These are phyloP conservation scores for Pyrus betulifolia DNA, from an alignment of 306 rosid species.

Conservation along the genomic window DNA sequence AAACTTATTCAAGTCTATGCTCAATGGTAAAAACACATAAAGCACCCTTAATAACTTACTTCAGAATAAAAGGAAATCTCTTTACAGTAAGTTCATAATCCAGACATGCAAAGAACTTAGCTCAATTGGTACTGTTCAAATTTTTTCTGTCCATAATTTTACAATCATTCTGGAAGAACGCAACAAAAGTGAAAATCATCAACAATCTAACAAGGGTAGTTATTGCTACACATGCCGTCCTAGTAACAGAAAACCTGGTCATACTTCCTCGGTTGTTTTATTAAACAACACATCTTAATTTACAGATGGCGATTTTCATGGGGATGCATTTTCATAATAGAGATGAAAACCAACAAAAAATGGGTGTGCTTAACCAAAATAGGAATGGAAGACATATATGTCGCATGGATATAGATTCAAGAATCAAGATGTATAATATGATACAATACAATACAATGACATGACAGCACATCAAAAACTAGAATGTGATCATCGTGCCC, in stretches of 20 bases:
- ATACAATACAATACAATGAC: background rate
- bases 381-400: background rate
- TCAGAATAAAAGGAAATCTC: background rate
- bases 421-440: background rate
- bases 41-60: background rate
- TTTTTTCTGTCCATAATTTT: background rate
- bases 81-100: background rate
- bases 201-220: background rate
- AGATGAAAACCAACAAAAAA: background rate
- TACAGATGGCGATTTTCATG: background rate
- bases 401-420: background rate
- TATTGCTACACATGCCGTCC: constrained; percentile 65
- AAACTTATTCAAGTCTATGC: no score
- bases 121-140: background rate
- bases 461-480: background rate
- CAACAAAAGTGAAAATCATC: background rate
- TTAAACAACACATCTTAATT: background rate
- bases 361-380: background rate
- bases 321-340: background rate
- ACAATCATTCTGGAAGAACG: background rate
- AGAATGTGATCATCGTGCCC: background rate
- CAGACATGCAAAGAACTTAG: background rate
- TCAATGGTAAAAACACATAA: no score
- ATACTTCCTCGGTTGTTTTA: background rate
- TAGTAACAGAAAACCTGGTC: constrained; percentile 33